Evolutionary conservation across 495 filamentous ascomycete genomes (phyloP).

Genomic region (Penicillium roqueforti): DNA sequence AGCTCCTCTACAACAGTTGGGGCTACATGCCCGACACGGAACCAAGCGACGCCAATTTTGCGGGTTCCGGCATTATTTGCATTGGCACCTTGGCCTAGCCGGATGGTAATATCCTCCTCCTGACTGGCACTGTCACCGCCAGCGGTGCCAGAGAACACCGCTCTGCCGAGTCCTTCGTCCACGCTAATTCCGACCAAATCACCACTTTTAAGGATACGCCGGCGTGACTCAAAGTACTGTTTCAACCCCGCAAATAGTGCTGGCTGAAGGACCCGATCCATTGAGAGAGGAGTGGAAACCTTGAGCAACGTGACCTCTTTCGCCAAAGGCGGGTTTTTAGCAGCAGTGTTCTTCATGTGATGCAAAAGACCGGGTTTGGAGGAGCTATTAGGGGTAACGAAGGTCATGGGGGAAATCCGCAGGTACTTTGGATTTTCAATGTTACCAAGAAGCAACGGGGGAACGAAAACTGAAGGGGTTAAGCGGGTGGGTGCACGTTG

Average conservation of each 20-base stretch:
- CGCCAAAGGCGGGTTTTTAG: constrained; percentile 71
- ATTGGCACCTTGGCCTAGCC: constrained; percentile 38
- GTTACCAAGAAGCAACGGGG: constrained; percentile 82
- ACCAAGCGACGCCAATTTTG: constrained; percentile 76
- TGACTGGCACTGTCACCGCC: constrained; percentile 52
- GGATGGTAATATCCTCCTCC: constrained; percentile 58
- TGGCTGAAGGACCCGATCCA: constrained; percentile 77
- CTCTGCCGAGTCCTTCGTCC: constrained; percentile 73
- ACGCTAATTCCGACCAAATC: constrained; percentile 84
- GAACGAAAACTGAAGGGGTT: constrained; percentile 67
- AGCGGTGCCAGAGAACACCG: constrained; percentile 60
- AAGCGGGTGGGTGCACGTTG: constrained; percentile 36
- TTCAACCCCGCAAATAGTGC: constrained; percentile 80
- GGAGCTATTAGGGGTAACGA: constrained; percentile 31
- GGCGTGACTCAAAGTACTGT: constrained; percentile 73
- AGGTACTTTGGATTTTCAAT: constrained; percentile 72
- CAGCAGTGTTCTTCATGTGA: constrained; percentile 47
- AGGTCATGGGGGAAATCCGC: constrained; percentile 59
- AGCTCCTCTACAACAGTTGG: constrained; percentile 51
- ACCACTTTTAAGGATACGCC: constrained; percentile 73
- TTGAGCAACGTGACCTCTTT: constrained; percentile 90
- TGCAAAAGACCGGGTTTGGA: constrained; percentile 36
- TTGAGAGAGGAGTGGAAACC: constrained; percentile 80
- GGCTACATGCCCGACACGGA: constrained; percentile 71
- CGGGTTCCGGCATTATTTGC: constrained; percentile 23